A percentile compares a stretch with the other conserved stretches of the same genome.
Evolutionary conservation across 768 basidiomycete genomes (phyloP).

Genomic region (Russula ochroleuca): DNA sequence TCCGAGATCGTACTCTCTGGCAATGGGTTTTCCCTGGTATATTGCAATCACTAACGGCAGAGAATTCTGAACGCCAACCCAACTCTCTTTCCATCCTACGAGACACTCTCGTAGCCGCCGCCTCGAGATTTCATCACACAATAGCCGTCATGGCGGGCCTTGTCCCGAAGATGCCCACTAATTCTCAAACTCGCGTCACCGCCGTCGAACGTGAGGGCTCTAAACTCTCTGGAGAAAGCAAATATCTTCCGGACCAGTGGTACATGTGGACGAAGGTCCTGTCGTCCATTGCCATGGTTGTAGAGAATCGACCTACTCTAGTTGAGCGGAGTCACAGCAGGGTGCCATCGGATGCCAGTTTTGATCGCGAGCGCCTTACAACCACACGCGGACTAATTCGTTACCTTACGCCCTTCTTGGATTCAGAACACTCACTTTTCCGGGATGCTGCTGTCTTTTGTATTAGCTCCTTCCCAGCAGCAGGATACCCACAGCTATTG

Average conservation of each 20-base stretch:
- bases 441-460: constrained; percentile 84
- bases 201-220: constrained; percentile 49
- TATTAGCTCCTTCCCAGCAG: constrained; percentile 79
- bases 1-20: constrained; percentile 71
- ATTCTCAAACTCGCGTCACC: constrained; percentile 41
- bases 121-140: constrained; percentile 62
- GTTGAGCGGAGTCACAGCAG: constrained; percentile 61
- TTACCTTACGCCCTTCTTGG: constrained; percentile 81
- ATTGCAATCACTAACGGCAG: constrained; percentile 38
- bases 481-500: constrained; percentile 71
- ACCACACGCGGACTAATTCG: constrained; percentile 80
- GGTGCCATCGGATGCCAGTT: constrained; percentile 65
- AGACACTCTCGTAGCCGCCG: constrained; percentile 62
- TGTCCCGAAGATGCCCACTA: constrained; percentile 49
- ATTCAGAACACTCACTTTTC: constrained; percentile 78
- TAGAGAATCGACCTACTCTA: constrained; percentile 55
- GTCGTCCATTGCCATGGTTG: constrained; percentile 72
- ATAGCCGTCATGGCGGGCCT: constrained; percentile 75
- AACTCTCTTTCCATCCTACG: constrained; percentile 50
- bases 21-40: constrained; percentile 64
- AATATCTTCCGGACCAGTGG: constrained; percentile 68
- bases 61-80: constrained; percentile 48
- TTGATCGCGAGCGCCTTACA: constrained; percentile 77
- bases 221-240: constrained; percentile 54
- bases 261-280: constrained; percentile 77